Evolutionary conservation across 352 stramenopile species (phyloP).

Genomic region (Pythium brassicae): DNA sequence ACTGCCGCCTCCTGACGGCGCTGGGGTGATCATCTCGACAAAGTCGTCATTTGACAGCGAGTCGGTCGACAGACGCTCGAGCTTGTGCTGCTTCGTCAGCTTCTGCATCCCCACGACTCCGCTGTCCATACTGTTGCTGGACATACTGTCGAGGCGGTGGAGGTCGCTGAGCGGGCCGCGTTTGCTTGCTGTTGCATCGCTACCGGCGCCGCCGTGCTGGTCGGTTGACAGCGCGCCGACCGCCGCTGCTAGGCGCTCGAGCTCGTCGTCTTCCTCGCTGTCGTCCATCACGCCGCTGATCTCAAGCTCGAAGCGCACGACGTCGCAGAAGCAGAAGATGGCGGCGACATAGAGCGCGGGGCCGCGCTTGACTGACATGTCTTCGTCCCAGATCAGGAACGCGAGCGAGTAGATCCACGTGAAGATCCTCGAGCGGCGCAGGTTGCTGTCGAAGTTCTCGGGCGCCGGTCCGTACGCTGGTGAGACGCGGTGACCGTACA

Average conservation of each 20-base stretch:
- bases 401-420: conserved; percentile 56
- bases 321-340: conserved; percentile 65
- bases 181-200: background rate
- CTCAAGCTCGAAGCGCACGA: conserved; percentile 73
- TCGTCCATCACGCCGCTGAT: conserved; percentile 62
- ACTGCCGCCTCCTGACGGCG: background rate
- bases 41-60: conserved; percentile 10
- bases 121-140: background rate
- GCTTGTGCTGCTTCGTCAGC: background rate
- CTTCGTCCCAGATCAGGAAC: conserved; percentile 64
- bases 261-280: conserved; percentile 19
- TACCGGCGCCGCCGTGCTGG: background rate
- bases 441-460: conserved; percentile 61
- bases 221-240: conserved; percentile 2
- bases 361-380: conserved; percentile 70
- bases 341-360: conserved; percentile 61
- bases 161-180: background rate
- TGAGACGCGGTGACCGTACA: conserved; percentile 48
- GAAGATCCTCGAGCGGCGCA: conserved; percentile 65
- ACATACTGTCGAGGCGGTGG: background rate
- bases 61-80: conserved; percentile 12
- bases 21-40: conserved; percentile 10
- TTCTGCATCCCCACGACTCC: background rate
- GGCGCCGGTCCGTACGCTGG: conserved; percentile 36
- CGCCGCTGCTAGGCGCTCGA: conserved; percentile 12